These are phyloP conservation scores for Cantharellus cinnabarinus DNA, from an alignment of 768 basidiomycete genomes.

Conservation along the genomic window DNA sequence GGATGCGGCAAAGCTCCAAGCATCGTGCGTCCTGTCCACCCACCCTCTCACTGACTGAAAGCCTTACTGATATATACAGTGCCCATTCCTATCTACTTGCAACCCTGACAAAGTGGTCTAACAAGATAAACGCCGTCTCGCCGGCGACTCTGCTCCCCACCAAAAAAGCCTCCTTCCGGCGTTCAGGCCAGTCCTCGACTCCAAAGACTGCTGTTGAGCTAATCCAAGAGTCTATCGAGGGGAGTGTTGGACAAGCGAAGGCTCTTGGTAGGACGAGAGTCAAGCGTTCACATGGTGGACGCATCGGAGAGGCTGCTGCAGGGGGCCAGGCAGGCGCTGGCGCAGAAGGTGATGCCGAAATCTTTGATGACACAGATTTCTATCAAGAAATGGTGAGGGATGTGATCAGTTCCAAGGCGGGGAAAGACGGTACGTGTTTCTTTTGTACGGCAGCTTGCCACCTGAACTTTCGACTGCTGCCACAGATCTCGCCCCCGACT, in stretches of 20 bases:
- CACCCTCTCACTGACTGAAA: constrained; percentile 4
- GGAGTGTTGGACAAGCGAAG: constrained; percentile 24
- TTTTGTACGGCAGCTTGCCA: neutral
- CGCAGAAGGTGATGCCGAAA: constrained; percentile 10
- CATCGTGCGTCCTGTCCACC: constrained; percentile 19
- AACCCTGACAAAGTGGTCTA: constrained; percentile 84
- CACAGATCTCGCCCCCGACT: too few species aligned
- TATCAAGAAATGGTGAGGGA: constrained; percentile 85
- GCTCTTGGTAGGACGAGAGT: constrained; percentile 43
- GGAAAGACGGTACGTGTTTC: constrained; percentile 2
- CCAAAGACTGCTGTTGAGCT: constrained; percentile 51
- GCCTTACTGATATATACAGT: constrained; percentile 11
- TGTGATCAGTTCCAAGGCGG: constrained; percentile 44
- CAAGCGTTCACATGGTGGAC: constrained; percentile 25
- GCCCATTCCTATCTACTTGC: constrained; percentile 55
- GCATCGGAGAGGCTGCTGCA: constrained; percentile 21
- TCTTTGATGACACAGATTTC: constrained; percentile 82
- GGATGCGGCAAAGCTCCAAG: constrained; percentile 28
- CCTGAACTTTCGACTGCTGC: too few species aligned
- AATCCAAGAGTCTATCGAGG: constrained; percentile 50
- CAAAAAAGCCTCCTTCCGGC: constrained; percentile 46
- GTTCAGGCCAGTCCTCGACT: constrained; percentile 19
- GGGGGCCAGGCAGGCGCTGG: constrained; percentile 15
- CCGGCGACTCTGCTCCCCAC: constrained; percentile 52
- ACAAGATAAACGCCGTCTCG: constrained; percentile 84